Evolutionary conservation across 805 yeast species (phyloP), one percentile per base, ranked within the genome.

Genomic region (Clavispora carvajalis): DNA sequence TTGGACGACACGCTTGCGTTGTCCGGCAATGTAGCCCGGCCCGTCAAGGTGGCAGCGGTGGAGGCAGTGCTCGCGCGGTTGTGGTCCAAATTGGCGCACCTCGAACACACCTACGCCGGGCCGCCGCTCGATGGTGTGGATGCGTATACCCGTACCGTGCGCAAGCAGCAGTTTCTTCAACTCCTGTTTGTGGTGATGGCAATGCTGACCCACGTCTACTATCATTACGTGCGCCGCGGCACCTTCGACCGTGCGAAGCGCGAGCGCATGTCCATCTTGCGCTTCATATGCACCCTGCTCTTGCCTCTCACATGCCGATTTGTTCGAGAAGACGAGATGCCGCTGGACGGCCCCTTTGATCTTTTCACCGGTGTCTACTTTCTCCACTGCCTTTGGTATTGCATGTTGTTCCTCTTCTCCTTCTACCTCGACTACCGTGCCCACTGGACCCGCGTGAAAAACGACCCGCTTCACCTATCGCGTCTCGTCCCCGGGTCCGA

Each of bases 401-500:
- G 28, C 21, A 19, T 16, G 23, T 15, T 30, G 30, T 22, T 15
- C 29, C n/a, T 36, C 19, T 36, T 33, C 26, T 10, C 21, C 10
- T 4, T 29, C 16, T 36, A 28, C 28, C 22, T 36, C 22, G 34
- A 29, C 39, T 36, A 28, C 37, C 16, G 22, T 9, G 36, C 36
- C 19, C 26, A 15, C 16, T 22, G 24, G 26, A 13, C 18, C 36
- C 21, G 22, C 18, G 25, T 22, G n/a, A 15, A 22, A 19, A 21
- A 21, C 11, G 36, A 15, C 26, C 26, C 18, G 11, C 23, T 13
- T 19, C 24, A 22, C 26, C 3, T 4, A 4, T 15, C 36, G 19
- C 36, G 36, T n/a, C 18, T 18, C 24, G 17, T 21, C 2, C 19
- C 37, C 4, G 36, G 25, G 26, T 16, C 33, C 16, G 33, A 21